Percentiles rank a stretch among this genome's conserved stretches.
Conservation (phyloP, 208 protist species). For the Leptomonas pyrrhocoris region DNA sequence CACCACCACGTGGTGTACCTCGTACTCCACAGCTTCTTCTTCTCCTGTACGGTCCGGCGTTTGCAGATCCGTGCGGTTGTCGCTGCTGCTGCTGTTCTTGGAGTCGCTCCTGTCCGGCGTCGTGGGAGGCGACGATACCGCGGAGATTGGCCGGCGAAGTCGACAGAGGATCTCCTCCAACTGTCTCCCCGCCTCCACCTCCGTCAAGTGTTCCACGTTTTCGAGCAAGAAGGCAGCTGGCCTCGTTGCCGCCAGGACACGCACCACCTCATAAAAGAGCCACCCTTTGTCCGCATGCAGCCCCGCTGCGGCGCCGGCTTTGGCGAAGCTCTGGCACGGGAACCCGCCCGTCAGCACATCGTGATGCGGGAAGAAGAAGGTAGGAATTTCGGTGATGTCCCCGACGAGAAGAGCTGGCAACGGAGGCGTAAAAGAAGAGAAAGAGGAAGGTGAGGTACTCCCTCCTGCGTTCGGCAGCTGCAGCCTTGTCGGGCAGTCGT, state of each 20-base stretch:
- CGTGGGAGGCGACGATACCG: too few species aligned
- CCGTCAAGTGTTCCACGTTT: constrained; percentile 75
- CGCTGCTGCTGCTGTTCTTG: not conserved
- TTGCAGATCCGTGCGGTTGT: not conserved
- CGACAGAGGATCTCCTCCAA: constrained; percentile 42
- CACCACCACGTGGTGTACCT: constrained; percentile 48
- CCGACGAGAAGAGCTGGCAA: constrained; percentile 33
- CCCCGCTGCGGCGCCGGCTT: constrained; percentile 51
- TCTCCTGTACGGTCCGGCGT: too few species aligned
- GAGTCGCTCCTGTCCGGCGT: not conserved
- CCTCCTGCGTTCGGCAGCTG: constrained; percentile 22
- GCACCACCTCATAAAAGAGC: constrained; percentile 83
- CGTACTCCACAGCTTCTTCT: constrained; percentile 14
- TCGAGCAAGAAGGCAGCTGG: constrained; percentile 80
- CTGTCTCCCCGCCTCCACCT: constrained; percentile 54
- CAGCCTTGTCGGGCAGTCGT: constrained; percentile 13
- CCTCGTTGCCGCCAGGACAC: constrained; percentile 45
- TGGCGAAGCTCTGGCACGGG: constrained; percentile 86
- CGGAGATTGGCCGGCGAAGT: constrained; percentile 30
- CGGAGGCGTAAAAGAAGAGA: not conserved
- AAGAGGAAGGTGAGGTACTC: too few species aligned
- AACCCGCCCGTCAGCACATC: constrained; percentile 85
- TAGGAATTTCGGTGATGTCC: constrained; percentile 75
- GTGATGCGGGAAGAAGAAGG: constrained; percentile 60
- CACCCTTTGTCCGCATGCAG: constrained; percentile 57